Conservation (phyloP, 2,329 filamentous ascomycete species). For the Ustulina deusta region DNA sequence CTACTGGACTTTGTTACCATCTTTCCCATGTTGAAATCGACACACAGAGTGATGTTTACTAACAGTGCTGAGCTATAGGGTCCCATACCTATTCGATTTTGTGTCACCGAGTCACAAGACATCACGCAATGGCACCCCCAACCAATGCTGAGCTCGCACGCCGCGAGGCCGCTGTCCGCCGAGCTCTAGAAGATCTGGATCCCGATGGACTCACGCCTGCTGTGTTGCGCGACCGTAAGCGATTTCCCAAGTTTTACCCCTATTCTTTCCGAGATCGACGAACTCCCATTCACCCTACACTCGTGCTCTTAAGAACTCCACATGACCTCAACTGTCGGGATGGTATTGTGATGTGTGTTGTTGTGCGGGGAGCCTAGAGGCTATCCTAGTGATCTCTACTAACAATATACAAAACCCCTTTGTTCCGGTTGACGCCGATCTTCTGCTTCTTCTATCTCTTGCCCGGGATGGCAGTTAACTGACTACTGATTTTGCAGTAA, state of each 20-base stretch:
- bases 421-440: background rate
- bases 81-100: background rate
- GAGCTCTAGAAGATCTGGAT: background rate
- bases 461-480: background rate
- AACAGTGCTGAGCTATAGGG: background rate
- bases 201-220: background rate
- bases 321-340: background rate
- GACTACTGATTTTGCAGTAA: background rate
- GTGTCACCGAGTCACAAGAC: background rate
- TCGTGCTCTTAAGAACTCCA: background rate
- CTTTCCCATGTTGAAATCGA: background rate
- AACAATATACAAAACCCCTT: background rate
- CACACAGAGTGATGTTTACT: background rate
- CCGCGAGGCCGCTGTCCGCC: background rate
- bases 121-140: slow-evolving; percentile 6
- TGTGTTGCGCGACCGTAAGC: slow-evolving; percentile 7
- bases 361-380: background rate
- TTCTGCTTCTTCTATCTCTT: background rate
- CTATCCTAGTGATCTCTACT: background rate
- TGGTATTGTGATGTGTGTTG: background rate
- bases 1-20: background rate
- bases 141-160: background rate
- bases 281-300: background rate
- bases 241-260: background rate
- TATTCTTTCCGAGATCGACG: background rate